A percentile compares a stretch with the other conserved stretches of the same genome.
Evolutionary conservation across 768 basidiomycete species (phyloP).

Genomic region (Cystoderma amianthinum): DNA sequence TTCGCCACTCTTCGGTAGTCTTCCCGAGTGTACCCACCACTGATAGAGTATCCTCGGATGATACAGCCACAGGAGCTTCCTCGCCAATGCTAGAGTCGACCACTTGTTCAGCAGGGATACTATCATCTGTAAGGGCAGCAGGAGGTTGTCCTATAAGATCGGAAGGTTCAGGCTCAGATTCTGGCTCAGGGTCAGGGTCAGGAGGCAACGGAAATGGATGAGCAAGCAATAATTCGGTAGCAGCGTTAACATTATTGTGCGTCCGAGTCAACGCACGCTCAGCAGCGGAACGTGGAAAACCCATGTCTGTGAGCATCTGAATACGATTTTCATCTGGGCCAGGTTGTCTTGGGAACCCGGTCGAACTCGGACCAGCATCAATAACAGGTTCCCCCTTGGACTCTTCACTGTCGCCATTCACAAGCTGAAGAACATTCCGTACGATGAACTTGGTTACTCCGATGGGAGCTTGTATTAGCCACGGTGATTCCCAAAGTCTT

Average conservation of each 20-base stretch:
- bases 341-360: conserved; percentile 22
- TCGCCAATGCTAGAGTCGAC: conserved; percentile 14
- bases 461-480: conserved; percentile 74
- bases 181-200: conserved; percentile 43
- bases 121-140: conserved; percentile 15
- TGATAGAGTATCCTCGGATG: conserved; percentile 6
- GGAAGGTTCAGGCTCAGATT: conserved; percentile 14
- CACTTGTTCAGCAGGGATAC: conserved; percentile 15
- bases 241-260: conserved; percentile 83
- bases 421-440: conserved; percentile 71
- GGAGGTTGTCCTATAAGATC: conserved; percentile 6
- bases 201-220: conserved; percentile 76
- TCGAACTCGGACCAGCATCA: conserved; percentile 15
- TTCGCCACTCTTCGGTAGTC: conserved; percentile 55
- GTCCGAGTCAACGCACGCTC: conserved; percentile 79
- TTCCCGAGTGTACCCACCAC: conserved; percentile 23
- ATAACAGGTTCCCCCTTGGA: conserved; percentile 35
- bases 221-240: conserved; percentile 79
- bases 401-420: conserved; percentile 79
- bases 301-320: conserved; percentile 90
- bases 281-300: conserved; percentile 85
- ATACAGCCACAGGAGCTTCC: conserved; percentile 13
- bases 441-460: conserved; percentile 72
- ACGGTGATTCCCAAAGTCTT: conserved; percentile 75
- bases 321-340: conserved; percentile 75